Conservation (phyloP, 495 filamentous ascomycete species). For the Rusavskia elegans region DNA sequence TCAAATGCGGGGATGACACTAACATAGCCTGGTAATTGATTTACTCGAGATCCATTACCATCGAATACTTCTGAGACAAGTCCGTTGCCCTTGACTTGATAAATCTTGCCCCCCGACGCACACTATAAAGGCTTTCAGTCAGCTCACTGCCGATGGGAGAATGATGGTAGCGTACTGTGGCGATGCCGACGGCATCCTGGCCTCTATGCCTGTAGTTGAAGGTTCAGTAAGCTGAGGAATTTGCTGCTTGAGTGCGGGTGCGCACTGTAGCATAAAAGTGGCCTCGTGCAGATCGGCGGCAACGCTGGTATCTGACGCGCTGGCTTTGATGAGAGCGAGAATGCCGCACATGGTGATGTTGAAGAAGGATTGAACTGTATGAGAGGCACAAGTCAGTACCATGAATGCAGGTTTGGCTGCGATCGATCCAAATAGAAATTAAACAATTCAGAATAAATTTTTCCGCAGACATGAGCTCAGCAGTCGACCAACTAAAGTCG, state of each 20-base stretch:
- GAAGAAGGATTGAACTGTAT: slow-evolving; percentile 1
- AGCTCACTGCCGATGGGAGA: slow-evolving; percentile 8
- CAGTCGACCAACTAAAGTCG: slow-evolving; percentile 27
- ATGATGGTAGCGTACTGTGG: slow-evolving; percentile 8
- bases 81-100: slow-evolving; percentile 83
- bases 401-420: neutral
- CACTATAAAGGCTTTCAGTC: slow-evolving; percentile 21
- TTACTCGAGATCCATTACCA: slow-evolving; percentile 51
- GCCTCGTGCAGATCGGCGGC: slow-evolving; percentile 79
- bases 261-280: slow-evolving; percentile 60
- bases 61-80: slow-evolving; percentile 81
- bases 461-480: slow-evolving; percentile 18
- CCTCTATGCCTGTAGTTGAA: slow-evolving; percentile 34
- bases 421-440: neutral
- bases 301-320: slow-evolving; percentile 41
- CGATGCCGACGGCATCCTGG: slow-evolving; percentile 85
- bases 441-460: slow-evolving; percentile 3
- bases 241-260: slow-evolving; percentile 24
- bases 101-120: slow-evolving; percentile 61
- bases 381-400: slow-evolving; percentile 1
- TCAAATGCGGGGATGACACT: too few species aligned
- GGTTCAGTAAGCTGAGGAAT: slow-evolving; percentile 9
- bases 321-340: slow-evolving; percentile 63
- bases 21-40: slow-evolving; percentile 59
- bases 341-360: slow-evolving; percentile 62